Conservation (phyloP, 164 flowering plant species). For the Protea cynaroides region DNA sequence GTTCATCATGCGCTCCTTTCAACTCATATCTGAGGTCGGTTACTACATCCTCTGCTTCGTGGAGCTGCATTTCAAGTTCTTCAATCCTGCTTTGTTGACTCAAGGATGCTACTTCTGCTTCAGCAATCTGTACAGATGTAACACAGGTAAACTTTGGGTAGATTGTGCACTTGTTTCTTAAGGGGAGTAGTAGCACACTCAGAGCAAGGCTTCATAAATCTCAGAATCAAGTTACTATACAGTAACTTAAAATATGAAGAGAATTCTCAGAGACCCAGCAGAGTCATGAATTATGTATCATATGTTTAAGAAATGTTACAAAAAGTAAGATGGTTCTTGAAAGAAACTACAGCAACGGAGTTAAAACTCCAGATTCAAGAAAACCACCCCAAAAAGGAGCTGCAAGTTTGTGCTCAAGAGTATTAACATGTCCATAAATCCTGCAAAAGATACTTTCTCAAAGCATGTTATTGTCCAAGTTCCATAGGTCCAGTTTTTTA, state of each 20-base stretch:
- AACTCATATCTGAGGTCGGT: conserved; percentile 40
- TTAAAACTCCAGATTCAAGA: no score
- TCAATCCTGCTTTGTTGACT: conserved; percentile 36
- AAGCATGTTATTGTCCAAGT: no score
- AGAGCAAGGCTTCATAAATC: background rate
- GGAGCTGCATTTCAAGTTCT: conserved; percentile 60
- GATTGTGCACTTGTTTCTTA: background rate
- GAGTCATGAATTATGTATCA: background rate
- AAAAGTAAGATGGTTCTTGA: no score
- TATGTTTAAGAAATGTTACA: no score
- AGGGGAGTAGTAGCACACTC: background rate
- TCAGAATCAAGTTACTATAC: no score
- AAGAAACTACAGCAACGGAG: no score
- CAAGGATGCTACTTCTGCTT: conserved; percentile 37
- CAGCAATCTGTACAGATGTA: conserved; percentile 29
- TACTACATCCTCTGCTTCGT: conserved; percentile 51
- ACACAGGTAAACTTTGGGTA: background rate
- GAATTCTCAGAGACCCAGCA: background rate
- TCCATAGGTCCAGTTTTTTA: no score
- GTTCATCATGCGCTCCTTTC: conserved; percentile 15
- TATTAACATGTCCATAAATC: no score
- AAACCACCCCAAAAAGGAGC: no score
- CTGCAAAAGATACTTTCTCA: no score
- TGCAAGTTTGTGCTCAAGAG: no score
- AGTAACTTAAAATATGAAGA: background rate